These are phyloP conservation scores for Aspergillus funiculosus DNA, from an alignment of 495 filamentous ascomycete genomes.

Conservation along the genomic window DNA sequence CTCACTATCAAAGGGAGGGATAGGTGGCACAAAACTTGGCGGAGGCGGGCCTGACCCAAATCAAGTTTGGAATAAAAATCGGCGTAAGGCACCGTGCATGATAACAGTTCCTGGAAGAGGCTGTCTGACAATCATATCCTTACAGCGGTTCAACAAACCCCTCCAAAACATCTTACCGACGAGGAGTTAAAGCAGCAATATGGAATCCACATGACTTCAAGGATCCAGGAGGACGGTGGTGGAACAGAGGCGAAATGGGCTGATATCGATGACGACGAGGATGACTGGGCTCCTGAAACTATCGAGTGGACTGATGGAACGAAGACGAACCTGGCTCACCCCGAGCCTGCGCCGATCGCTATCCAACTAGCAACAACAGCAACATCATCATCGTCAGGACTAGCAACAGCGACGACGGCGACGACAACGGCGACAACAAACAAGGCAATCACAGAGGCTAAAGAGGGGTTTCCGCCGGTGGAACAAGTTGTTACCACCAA, in stretches of 20 bases:
- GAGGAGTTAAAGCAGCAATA: constrained; percentile 94
- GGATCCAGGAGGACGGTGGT: constrained; percentile 75
- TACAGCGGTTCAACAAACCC: constrained; percentile 67
- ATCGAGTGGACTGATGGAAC: constrained; percentile 98
- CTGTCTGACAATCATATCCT: constrained; percentile 25
- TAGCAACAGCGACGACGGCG: constrained; percentile 4
- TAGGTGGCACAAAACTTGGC: constrained; percentile 42
- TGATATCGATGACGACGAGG: constrained; percentile 97
- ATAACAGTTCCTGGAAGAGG: constrained; percentile 1
- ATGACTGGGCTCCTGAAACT: constrained; percentile 93
- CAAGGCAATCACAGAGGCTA: constrained; percentile 22
- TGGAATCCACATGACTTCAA: constrained; percentile 91
- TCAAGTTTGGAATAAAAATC: constrained; percentile 96
- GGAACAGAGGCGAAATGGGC: constrained; percentile 92
- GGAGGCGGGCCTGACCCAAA: constrained; percentile 58
- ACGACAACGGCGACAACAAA: not conserved
- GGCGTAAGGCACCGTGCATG: constrained; percentile 56
- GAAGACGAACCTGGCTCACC: constrained; percentile 60
- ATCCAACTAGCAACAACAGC: constrained; percentile 10
- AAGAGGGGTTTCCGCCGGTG: constrained; percentile 21
- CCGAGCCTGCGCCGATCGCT: constrained; percentile 30
- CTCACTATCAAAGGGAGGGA: constrained; percentile 42
- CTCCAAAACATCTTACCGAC: constrained; percentile 90
- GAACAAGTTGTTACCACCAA: constrained; percentile 22
- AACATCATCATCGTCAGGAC: not conserved